Evolutionary conservation across 495 filamentous ascomycete genomes (phyloP).

Genomic region (Podospora pseudoanserina): DNA sequence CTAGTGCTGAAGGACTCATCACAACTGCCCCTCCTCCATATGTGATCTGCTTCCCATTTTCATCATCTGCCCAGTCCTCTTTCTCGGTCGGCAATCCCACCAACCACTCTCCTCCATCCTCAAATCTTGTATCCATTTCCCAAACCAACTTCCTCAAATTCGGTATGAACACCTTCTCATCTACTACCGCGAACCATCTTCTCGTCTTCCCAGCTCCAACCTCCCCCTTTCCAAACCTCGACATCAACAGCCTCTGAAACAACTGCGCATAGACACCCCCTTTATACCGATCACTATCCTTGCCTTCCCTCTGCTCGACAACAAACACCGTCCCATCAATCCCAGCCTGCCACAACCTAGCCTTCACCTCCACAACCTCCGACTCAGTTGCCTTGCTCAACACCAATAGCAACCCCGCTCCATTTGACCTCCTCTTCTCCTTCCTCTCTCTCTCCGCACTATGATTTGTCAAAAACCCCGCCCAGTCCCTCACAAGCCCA

Average conservation of each 20-base stretch:
- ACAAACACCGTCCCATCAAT: conserved; percentile 2
- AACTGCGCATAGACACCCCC: not conserved
- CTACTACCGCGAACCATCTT: not conserved
- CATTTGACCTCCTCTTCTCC: conserved; percentile 1
- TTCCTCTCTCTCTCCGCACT: not conserved
- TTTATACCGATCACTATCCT: not conserved
- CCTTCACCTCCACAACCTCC: not conserved
- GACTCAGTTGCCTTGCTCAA: not conserved
- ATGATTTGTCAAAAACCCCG: not conserved
- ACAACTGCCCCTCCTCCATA: conserved; percentile 62
- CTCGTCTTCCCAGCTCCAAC: not conserved
- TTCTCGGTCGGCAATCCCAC: conserved; percentile 57
- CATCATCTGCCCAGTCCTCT: conserved; percentile 30
- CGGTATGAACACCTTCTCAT: not conserved
- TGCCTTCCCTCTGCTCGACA: not conserved
- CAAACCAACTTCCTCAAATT: not conserved
- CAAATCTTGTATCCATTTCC: not conserved
- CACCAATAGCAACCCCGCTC: not conserved
- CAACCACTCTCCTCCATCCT: conserved; percentile 31
- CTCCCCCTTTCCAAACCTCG: conserved; percentile 1
- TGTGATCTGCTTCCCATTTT: conserved; percentile 46
- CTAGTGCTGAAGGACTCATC: conserved; percentile 49
- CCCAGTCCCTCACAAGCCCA: not conserved
- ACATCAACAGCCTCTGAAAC: conserved; percentile 4
- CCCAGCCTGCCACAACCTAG: not conserved